Base-by-base conservation (phyloP, 2,329 filamentous ascomycete species). In the Scedosporium aurantiacum region DNA sequence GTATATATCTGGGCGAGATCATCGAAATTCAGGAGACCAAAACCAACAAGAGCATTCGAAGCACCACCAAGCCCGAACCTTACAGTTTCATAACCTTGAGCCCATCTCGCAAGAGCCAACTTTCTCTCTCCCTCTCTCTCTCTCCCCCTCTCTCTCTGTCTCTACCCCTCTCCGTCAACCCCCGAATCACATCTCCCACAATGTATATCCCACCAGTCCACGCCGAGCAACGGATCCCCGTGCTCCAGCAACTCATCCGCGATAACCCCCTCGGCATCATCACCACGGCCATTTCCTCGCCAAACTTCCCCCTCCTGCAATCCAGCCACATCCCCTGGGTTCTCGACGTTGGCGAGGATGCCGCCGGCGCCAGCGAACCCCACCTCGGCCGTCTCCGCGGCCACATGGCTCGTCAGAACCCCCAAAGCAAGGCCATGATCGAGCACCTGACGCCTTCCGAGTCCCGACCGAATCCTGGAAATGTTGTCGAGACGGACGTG, bases 341-440 rank as follows among this genome's bases (percentile, higher is more conserved):
- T 0, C 71, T 87, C 1, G 82, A 86, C 63, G 68, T 79, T 8
- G 40, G 52, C 27, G 16, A 6, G 10, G 50, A 54, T 27, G 23
- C 50, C 50, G 73, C 78, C 63, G 73, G 77, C 40, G 50, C 67
- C 3, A 74, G 68, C 63, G 73, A 76, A 57, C 72, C 72, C 0
- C 73, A 77, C n/a, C 68, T 76, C 0, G 76, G 75, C 2, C 68
- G 67, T 2, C 74, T 89, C 2, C 77, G 84, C 2, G 85, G 83
- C 3, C 86, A 89, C 66, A 70, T 89, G 27, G 85, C 86, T 0
- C 75, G 80, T 27, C 74, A 76, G 40, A 89, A 89, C 65, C 85
- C 85, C 0, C 86, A 89, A 65, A 74, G 74, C 67, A 86, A 87
- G 69, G 78, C 79, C 25, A 76, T 89, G 62, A 79, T 85, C 50